phyloP scores from a whole-genome alignment of 805 yeast genomes.

The Ogataea polymorpha region DNA sequence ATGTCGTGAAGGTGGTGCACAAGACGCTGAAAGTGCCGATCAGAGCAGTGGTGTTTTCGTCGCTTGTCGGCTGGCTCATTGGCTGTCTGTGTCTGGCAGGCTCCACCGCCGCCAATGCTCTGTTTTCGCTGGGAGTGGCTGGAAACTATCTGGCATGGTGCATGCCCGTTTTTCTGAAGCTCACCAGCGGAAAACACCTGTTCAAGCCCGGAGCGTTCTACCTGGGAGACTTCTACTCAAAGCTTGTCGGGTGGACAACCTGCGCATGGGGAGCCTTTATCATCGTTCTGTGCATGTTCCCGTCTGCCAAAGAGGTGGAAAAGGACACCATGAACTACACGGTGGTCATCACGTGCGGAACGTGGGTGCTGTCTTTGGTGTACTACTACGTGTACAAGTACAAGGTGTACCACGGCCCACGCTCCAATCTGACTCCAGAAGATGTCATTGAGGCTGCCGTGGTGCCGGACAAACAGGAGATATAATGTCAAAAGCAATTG shows the following conservation, averaged over 20 bases:
- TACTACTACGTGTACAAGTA: conserved; percentile 53
- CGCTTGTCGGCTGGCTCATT: conserved; percentile 44
- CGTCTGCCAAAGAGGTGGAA: conserved; percentile 40
- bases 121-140: conserved; percentile 61
- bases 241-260: conserved; percentile 43
- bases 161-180: conserved; percentile 52
- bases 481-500: neutral
- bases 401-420: conserved; percentile 56
- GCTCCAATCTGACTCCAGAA: conserved; percentile 17
- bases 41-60: conserved; percentile 57
- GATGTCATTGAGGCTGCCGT: conserved; percentile 9
- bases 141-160: conserved; percentile 66
- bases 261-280: conserved; percentile 49
- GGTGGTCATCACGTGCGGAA: conserved; percentile 58
- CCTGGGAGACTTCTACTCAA: conserved; percentile 49
- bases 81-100: conserved; percentile 61
- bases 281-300: conserved; percentile 61
- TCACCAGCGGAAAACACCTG: conserved; percentile 46
- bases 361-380: conserved; percentile 49
- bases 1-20: conserved; percentile 54
- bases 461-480: conserved; percentile 1
- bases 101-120: conserved; percentile 60
- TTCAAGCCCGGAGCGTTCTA: conserved; percentile 68
- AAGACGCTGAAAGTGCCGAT: conserved; percentile 58
- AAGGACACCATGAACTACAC: conserved; percentile 65